phyloP scores from a whole-genome alignment of 345 rosid genomes.

The Hypericum androsaemum region DNA sequence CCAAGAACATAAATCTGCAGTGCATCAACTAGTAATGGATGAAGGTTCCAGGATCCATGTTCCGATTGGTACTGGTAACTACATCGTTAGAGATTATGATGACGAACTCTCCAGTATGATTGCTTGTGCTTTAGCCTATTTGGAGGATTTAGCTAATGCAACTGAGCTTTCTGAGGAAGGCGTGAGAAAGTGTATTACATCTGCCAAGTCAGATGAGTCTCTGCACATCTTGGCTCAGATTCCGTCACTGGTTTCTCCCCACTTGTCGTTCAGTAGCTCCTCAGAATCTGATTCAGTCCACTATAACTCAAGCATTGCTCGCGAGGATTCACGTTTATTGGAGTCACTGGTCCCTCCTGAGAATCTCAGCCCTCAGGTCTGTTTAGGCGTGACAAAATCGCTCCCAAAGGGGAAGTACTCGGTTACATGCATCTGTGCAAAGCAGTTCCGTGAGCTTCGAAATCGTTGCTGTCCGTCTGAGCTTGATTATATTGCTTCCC shows the following conservation, averaged over 20 bases:
- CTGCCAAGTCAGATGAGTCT: constrained; percentile 24
- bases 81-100: constrained; percentile 70
- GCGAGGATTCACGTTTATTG: constrained; percentile 48
- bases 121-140: constrained; percentile 68
- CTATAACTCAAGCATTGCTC: constrained; percentile 29
- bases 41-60: constrained; percentile 72
- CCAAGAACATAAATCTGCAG: constrained; percentile 33
- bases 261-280: constrained; percentile 48
- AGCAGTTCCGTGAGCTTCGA: constrained; percentile 71
- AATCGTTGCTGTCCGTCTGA: constrained; percentile 60
- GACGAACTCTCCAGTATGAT: constrained; percentile 88
- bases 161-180: constrained; percentile 24
- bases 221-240: constrained; percentile 18
- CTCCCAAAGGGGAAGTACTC: constrained; percentile 73
- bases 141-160: constrained; percentile 30
- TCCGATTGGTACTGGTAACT: constrained; percentile 41
- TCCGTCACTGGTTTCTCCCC: constrained; percentile 35
- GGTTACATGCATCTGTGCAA: constrained; percentile 56
- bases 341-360: constrained; percentile 52
- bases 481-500: constrained; percentile 72
- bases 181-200: constrained; percentile 19
- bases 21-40: constrained; percentile 48
- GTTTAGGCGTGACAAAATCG: constrained; percentile 55
- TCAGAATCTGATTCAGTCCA: constrained; percentile 41
- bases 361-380: constrained; percentile 43